Base-by-base conservation (phyloP, 768 basidiomycete genomes). In the Pholiota microspora region DNA sequence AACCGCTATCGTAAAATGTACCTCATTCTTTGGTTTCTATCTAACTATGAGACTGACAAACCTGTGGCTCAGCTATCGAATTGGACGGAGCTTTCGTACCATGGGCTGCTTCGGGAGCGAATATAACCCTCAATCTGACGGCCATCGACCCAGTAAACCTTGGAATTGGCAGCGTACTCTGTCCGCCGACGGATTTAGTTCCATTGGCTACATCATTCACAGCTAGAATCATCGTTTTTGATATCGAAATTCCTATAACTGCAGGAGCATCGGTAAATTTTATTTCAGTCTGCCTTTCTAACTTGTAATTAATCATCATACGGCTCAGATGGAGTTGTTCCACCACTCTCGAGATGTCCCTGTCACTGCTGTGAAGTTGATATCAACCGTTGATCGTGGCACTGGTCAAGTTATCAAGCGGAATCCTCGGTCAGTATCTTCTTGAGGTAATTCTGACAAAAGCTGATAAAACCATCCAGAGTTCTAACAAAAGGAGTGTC, bases 281-380 rank as follows among this genome's bases (percentile, higher is more conserved):
- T 3, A 49, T 49, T 12, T 21, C 4, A n/a, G 15, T 15, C 18
- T 25, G 4, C 21, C 15, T 15, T 31, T 46, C 40, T n/a, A 25
- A 34, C 42, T 23, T 47, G 23, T 31, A 38, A 27, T 49, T 9
- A 35, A 54, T 23, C 31, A 31, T 9, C n/a, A n/a, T n/a, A n/a
- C n/a, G 32, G 35, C 8, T 4, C 62, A 92, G 92, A 80, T 98
- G 42, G 97, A 99, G 67, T 73, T 99, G 9, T 98, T 93, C 72
- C 92, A 97, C 65, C 95, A 99, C 65, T 95, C 94, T 1, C 81
- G 84, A 38, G 93, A 98, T 66, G 84, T 96, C 2, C 94, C 97
- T 7, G 96, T 94, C 0, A 91, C 88, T 9, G 81, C 97, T 49
- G 82, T 85, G 4, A 92, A 88, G 61, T 77, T 98, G 25, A 68